Evolutionary conservation across 805 yeast species (phyloP).

Genomic region (Kuraishia ogatae): DNA sequence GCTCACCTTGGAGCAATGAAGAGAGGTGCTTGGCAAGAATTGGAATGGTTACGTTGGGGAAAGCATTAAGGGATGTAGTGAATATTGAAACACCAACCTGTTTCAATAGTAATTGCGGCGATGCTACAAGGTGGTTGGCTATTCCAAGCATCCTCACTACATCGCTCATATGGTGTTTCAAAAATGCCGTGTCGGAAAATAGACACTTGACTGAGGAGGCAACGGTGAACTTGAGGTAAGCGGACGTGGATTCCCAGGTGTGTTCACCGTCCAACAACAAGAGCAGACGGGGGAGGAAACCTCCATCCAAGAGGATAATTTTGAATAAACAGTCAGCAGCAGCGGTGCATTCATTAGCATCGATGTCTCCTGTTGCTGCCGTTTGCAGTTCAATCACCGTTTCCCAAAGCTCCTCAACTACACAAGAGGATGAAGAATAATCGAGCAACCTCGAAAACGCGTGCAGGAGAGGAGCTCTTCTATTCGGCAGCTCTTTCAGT

Average conservation of each 20-base stretch:
- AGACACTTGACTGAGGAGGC: constrained; percentile 21
- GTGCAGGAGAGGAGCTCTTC: not conserved
- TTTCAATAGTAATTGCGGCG: constrained; percentile 41
- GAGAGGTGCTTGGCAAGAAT: constrained; percentile 40
- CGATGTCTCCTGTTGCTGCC: constrained; percentile 6
- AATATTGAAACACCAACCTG: constrained; percentile 52
- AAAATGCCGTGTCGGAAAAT: constrained; percentile 9
- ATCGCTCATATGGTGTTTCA: not conserved
- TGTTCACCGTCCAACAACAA: constrained; percentile 4
- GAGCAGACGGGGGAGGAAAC: constrained; percentile 5
- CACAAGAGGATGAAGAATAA: constrained; percentile 9
- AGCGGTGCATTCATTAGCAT: constrained; percentile 5
- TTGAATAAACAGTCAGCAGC: constrained; percentile 12
- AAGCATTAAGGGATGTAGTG: constrained; percentile 50
- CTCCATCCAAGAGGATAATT: constrained; percentile 6
- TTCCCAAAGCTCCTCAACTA: constrained; percentile 10
- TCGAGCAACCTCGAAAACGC: constrained; percentile 5
- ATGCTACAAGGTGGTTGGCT: constrained; percentile 14
- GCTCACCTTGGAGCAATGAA: constrained; percentile 39
- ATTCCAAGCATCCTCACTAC: constrained; percentile 15
- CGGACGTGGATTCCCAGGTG: not conserved
- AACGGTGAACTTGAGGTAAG: constrained; percentile 13
- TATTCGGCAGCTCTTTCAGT: constrained; percentile 5
- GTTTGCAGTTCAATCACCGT: constrained; percentile 3
- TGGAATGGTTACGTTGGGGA: constrained; percentile 36